Evolutionary conservation across 257 asterid species (phyloP).

Genomic region (Salvia hispanica): DNA sequence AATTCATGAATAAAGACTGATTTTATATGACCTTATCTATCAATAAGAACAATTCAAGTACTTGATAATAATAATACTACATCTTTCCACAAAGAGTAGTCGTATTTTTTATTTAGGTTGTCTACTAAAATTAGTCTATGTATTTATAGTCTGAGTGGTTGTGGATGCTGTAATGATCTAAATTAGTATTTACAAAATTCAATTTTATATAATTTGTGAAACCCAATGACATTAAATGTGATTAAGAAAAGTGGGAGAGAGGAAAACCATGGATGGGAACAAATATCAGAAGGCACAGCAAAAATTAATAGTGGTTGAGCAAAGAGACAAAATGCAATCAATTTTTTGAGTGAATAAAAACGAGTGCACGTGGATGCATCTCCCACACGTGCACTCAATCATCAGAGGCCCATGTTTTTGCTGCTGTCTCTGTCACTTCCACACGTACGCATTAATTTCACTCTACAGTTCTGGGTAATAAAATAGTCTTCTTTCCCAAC

Average conservation of each 20-base stretch:
- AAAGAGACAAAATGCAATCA: constrained; percentile 57
- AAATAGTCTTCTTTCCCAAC: constrained; percentile 7
- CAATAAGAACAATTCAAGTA: too few species aligned
- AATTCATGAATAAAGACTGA: too few species aligned
- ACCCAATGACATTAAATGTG: too few species aligned
- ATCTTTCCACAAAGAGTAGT: too few species aligned
- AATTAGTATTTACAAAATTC: too few species aligned
- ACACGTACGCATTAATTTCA: constrained; percentile 28
- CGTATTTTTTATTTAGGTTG: too few species aligned
- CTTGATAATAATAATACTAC: too few species aligned
- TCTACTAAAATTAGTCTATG: too few species aligned
- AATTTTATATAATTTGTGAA: too few species aligned
- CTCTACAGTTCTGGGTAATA: constrained; percentile 25
- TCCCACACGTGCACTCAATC: constrained; percentile 88
- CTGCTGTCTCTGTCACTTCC: constrained; percentile 37
- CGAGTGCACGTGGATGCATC: constrained; percentile 83
- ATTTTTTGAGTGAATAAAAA: constrained; percentile 52
- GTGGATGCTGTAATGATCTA: too few species aligned
- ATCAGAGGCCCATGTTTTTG: constrained; percentile 47
- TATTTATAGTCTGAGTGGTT: too few species aligned
- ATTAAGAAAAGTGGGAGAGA: constrained; percentile 26
- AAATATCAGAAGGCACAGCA: constrained; percentile 28
- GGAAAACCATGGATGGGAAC: constrained; percentile 31
- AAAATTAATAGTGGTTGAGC: constrained; percentile 27
- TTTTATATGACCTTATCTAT: too few species aligned